A percentile compares a stretch with the other conserved stretches of the same genome.
Conservation (phyloP, 345 rosid species). For the Eucalyptus caleyi region DNA sequence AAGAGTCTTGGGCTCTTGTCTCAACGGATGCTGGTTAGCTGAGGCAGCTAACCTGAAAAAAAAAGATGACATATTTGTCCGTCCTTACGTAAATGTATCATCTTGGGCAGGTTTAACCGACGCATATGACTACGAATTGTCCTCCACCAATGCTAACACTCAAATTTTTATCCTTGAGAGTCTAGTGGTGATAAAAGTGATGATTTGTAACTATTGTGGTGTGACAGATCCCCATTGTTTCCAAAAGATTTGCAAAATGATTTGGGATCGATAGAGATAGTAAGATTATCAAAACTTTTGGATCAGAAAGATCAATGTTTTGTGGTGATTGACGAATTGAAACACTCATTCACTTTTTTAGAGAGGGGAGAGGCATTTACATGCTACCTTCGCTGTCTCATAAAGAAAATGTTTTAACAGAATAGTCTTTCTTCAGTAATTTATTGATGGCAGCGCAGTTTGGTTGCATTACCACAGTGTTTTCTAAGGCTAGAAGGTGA, state of each 20-base stretch:
- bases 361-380: neutral
- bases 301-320: neutral
- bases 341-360: neutral
- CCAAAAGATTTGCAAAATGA: neutral
- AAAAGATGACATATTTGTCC: neutral
- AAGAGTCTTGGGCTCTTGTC: neutral
- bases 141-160: neutral
- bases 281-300: neutral
- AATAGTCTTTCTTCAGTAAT: neutral
- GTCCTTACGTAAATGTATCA: neutral
- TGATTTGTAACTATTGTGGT: neutral
- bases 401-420: neutral
- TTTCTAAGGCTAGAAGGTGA: neutral
- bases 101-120: neutral
- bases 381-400: neutral
- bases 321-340: neutral
- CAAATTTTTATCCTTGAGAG: neutral
- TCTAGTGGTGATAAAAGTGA: neutral
- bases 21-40: neutral
- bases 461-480: neutral
- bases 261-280: neutral
- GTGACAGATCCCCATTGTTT: neutral
- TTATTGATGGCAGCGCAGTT: neutral
- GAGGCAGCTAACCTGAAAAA: too few species aligned
- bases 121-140: neutral